A percentile compares a stretch with the other conserved stretches of the same genome.
Evolutionary conservation across 73 alveolate species (phyloP).

Genomic region (Blepharisma japonicum): DNA sequence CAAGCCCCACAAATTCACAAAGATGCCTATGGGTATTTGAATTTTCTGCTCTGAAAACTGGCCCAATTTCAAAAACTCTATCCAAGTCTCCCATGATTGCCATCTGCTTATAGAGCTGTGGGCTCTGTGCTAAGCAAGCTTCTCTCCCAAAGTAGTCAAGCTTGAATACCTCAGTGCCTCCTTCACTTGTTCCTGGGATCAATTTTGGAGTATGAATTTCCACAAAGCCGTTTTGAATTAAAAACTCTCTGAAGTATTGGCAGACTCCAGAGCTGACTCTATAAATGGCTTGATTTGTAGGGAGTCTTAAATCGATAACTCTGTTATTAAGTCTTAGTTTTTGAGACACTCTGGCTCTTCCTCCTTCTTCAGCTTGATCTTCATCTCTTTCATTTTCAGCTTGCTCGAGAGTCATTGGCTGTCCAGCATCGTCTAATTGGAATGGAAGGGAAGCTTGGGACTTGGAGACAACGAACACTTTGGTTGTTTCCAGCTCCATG

Average conservation of each 20-base stretch:
- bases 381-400: slow-evolving; percentile 64
- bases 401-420: slow-evolving; percentile 83
- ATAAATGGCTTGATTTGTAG: slow-evolving; percentile 94
- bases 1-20: slow-evolving; percentile 99
- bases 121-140: slow-evolving; percentile 99
- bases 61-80: slow-evolving; percentile 99
- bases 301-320: slow-evolving; percentile 93
- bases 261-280: slow-evolving; percentile 93
- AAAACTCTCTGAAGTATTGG: slow-evolving; percentile 89
- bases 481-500: slow-evolving; percentile 76
- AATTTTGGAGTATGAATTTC: slow-evolving; percentile 99
- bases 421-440: slow-evolving; percentile 95
- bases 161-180: slow-evolving; percentile 97
- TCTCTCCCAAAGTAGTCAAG: slow-evolving; percentile 81
- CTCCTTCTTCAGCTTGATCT: slow-evolving; percentile 51
- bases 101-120: slow-evolving; percentile 99
- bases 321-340: slow-evolving; percentile 94
- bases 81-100: slow-evolving; percentile 94
- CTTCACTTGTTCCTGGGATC: slow-evolving; percentile 99
- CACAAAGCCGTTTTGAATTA: slow-evolving; percentile 76
- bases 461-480: slow-evolving; percentile 67
- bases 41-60: slow-evolving; percentile 97
- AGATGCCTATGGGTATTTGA: slow-evolving; percentile 92
- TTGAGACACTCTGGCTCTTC: slow-evolving; percentile 72
- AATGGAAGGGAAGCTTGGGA: slow-evolving; percentile 91